Evolutionary conservation across 176 grass and related monocot genomes (phyloP).

Genomic region (Zea luxurians): DNA sequence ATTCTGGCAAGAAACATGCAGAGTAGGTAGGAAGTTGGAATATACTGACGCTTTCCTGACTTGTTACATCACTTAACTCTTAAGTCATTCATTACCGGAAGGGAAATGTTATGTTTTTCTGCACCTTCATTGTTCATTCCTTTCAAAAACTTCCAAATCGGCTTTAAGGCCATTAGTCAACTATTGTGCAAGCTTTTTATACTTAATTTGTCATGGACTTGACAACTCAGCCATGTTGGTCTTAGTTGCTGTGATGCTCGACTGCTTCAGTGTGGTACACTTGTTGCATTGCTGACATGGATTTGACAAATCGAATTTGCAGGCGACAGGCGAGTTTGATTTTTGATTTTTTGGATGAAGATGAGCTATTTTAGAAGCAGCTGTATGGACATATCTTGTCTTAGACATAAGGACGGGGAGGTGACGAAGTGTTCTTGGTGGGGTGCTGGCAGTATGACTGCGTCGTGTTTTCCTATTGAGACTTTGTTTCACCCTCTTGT

Average conservation of each 20-base stretch:
- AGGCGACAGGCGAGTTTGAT: slow-evolving; percentile 69
- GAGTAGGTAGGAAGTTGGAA: neutral
- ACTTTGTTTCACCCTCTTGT: slow-evolving; percentile 35
- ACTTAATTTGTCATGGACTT: neutral
- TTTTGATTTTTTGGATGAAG: slow-evolving; percentile 55
- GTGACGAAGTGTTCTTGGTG: slow-evolving; percentile 31
- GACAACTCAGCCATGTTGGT: neutral
- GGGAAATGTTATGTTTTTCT: neutral
- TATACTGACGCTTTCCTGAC: neutral
- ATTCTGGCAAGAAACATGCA: neutral
- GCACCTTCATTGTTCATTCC: neutral
- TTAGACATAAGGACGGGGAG: slow-evolving; percentile 53
- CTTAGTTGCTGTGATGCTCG: neutral
- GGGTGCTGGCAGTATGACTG: slow-evolving; percentile 27
- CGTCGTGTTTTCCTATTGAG: slow-evolving; percentile 30
- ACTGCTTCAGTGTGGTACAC: neutral
- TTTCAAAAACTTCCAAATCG: neutral
- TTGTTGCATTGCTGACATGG: slow-evolving; percentile 15
- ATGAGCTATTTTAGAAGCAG: slow-evolving; percentile 50
- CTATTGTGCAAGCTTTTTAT: neutral
- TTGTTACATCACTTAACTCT: neutral
- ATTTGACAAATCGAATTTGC: slow-evolving; percentile 29
- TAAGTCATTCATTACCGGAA: neutral
- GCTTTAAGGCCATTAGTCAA: neutral
- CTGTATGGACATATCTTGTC: slow-evolving; percentile 47